Conservation (phyloP, 768 basidiomycete species). For the Hydnomerulius pinastri region DNA sequence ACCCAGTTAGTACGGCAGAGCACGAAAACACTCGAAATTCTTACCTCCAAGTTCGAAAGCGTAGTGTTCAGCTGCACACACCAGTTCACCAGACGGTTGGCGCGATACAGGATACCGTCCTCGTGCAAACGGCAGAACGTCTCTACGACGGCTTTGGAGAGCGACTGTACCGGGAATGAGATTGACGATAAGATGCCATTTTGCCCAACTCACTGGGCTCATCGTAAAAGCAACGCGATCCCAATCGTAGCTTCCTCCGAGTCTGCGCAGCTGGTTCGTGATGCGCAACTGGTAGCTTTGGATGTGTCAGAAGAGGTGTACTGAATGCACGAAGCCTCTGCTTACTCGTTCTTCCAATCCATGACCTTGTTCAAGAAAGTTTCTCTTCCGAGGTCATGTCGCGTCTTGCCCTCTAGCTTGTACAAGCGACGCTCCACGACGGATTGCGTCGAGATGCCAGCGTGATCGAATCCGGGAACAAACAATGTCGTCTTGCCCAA, state of each 20-base stretch:
- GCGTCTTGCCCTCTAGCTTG: slow-evolving; percentile 77
- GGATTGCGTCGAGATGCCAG: slow-evolving; percentile 96
- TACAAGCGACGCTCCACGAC: slow-evolving; percentile 93
- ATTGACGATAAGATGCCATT: not conserved
- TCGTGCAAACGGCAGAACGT: slow-evolving; percentile 91
- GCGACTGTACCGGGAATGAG: slow-evolving; percentile 41
- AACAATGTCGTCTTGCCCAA: slow-evolving; percentile 87
- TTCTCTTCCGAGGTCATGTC: slow-evolving; percentile 95
- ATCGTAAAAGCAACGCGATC: slow-evolving; percentile 93
- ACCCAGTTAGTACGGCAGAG: not conserved
- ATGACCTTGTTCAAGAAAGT: slow-evolving; percentile 87
- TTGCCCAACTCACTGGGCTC: slow-evolving; percentile 62
- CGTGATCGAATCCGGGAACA: slow-evolving; percentile 96
- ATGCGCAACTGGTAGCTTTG: slow-evolving; percentile 90
- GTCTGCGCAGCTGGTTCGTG: slow-evolving; percentile 81
- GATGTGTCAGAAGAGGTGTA: not conserved
- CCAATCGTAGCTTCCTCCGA: slow-evolving; percentile 97
- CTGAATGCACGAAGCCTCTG: slow-evolving; percentile 12
- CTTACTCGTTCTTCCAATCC: slow-evolving; percentile 97
- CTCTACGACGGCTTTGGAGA: slow-evolving; percentile 88
- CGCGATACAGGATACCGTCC: slow-evolving; percentile 90
- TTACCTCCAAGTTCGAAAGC: slow-evolving; percentile 93
- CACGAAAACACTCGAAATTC: slow-evolving; percentile 10
- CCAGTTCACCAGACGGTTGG: slow-evolving; percentile 98
- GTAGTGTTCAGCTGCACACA: slow-evolving; percentile 96